Conservation (phyloP, 805 yeast species). For the Ogataea paraovalis region DNA sequence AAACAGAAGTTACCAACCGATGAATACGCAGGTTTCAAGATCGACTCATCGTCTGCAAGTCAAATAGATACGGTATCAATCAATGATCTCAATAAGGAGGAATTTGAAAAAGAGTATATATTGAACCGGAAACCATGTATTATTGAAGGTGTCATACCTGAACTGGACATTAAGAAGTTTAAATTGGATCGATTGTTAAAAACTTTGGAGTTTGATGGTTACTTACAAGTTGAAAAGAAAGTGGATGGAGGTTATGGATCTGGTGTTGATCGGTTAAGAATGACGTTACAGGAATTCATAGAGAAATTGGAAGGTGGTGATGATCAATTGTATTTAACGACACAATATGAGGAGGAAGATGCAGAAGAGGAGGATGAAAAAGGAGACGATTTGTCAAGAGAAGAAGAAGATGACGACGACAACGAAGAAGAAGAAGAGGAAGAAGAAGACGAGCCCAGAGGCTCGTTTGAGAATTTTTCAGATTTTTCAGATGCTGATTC, state of each 20-base stretch:
- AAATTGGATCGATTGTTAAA: slow-evolving; percentile 33
- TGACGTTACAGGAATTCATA: slow-evolving; percentile 49
- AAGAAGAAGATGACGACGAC: slow-evolving; percentile 15
- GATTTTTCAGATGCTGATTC: slow-evolving; percentile 36
- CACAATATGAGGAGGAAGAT: slow-evolving; percentile 48
- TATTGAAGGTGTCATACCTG: slow-evolving; percentile 36
- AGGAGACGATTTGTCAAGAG: slow-evolving; percentile 38
- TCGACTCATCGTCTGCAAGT: neutral
- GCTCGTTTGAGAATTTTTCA: slow-evolving; percentile 2
- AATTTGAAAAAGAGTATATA: slow-evolving; percentile 40
- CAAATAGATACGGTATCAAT: slow-evolving; percentile 7
- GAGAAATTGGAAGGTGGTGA: slow-evolving; percentile 39
- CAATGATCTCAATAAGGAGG: slow-evolving; percentile 14
- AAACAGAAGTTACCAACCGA: neutral
- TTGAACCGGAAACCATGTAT: slow-evolving; percentile 47
- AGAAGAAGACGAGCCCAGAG: slow-evolving; percentile 11
- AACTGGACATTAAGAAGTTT: slow-evolving; percentile 33
- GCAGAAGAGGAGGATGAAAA: slow-evolving; percentile 23
- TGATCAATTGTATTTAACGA: slow-evolving; percentile 55
- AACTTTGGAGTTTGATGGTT: slow-evolving; percentile 27
- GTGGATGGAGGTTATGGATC: slow-evolving; percentile 64
- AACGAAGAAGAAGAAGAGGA: slow-evolving; percentile 35
- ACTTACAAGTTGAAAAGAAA: slow-evolving; percentile 56
- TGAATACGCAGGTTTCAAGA: slow-evolving; percentile 6
- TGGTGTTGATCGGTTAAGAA: slow-evolving; percentile 49